A percentile compares a stretch with the other conserved stretches of the same genome.
phyloP scores from a whole-genome alignment of 176 grass and related monocot species.

The Areca catechu region DNA sequence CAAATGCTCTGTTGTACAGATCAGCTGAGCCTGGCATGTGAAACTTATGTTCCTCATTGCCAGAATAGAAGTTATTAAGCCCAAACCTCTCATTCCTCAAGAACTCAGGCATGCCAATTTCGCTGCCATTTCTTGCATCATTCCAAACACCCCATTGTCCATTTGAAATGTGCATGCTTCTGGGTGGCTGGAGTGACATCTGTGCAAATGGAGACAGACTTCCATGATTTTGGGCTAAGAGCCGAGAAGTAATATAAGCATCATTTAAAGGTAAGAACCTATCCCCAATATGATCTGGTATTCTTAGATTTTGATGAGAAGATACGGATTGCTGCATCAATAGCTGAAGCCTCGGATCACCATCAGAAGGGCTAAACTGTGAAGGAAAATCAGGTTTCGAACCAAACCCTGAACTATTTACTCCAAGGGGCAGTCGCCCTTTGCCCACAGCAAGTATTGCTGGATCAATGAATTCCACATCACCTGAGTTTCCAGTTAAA shows the following conservation, averaged over 20 bases:
- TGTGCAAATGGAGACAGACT: slow-evolving; percentile 41
- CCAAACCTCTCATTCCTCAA: slow-evolving; percentile 41
- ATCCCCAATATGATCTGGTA: slow-evolving; percentile 41
- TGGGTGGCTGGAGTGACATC: slow-evolving; percentile 39
- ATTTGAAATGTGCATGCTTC: slow-evolving; percentile 45
- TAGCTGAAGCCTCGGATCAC: slow-evolving; percentile 61
- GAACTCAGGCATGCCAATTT: slow-evolving; percentile 37
- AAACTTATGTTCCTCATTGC: slow-evolving; percentile 43
- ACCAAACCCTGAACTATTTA: slow-evolving; percentile 47
- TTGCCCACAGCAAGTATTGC: slow-evolving; percentile 91
- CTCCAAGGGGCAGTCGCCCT: slow-evolving; percentile 47
- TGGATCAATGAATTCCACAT: slow-evolving; percentile 83
- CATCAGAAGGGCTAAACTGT: slow-evolving; percentile 45
- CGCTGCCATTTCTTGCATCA: slow-evolving; percentile 47
- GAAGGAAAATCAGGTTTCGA: slow-evolving; percentile 37
- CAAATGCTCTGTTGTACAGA: slow-evolving; percentile 75
- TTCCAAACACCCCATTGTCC: slow-evolving; percentile 66
- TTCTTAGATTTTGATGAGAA: slow-evolving; percentile 51
- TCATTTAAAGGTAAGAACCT: slow-evolving; percentile 47
- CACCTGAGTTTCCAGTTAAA: slow-evolving; percentile 40
- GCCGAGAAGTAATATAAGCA: slow-evolving; percentile 50
- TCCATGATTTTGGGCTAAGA: slow-evolving; percentile 44
- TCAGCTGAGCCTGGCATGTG: slow-evolving; percentile 47
- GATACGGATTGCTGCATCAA: slow-evolving; percentile 53
- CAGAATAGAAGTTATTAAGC: slow-evolving; percentile 42